Base-by-base conservation (phyloP, 2,329 filamentous ascomycete genomes). In the Penicillium sp. region DNA sequence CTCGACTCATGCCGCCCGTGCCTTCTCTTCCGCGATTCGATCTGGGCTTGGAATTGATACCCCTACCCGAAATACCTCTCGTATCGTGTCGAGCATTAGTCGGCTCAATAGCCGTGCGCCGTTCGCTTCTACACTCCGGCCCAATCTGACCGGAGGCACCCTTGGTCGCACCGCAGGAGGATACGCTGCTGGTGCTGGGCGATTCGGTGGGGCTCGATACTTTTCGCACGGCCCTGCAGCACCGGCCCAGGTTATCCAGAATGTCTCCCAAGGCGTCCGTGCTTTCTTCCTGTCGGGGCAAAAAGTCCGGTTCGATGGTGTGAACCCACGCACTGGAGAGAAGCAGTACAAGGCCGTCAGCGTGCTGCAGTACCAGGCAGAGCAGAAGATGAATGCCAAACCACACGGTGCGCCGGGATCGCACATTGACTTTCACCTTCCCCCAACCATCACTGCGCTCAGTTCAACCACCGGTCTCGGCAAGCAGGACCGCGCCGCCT, bases 221-320 rank as follows among this genome's bases (percentile, higher is more conserved):
- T 97, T 97, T 73, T 95, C 89, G 1, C 91, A 96, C 72, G 82
- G 84, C 0, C 89, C 92, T 1, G 86, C 88, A 9, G 82, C 86
- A 7, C 90, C 89, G 33, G 89, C 91, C 1, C 89, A 97, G 68
- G 89, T 97, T 39, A 82, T 97, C 43, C 87, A 93, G 69, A 95
- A 95, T 71, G 92, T 96, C n/a, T 95, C 89, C 11, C 85, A 90
- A 60, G 93, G 90, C 4, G 85, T 97, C 64, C 84, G 93, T 46
- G 91, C 90, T 11, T 96, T 99, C 72, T 86, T 89, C 73, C 78
- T 95, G n/a, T 90, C 88, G 0, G 93, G 93, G 0, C 84, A 95
- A 64, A 93, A 91, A 68, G 85, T 87, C 9, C 87, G 88, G 50
- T 96, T 91, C 61, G 88, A 95, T 66, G 92, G 92, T 11, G 69